phyloP scores from a whole-genome alignment of 2,329 filamentous ascomycete species.

The Exophiala oligosperma region DNA sequence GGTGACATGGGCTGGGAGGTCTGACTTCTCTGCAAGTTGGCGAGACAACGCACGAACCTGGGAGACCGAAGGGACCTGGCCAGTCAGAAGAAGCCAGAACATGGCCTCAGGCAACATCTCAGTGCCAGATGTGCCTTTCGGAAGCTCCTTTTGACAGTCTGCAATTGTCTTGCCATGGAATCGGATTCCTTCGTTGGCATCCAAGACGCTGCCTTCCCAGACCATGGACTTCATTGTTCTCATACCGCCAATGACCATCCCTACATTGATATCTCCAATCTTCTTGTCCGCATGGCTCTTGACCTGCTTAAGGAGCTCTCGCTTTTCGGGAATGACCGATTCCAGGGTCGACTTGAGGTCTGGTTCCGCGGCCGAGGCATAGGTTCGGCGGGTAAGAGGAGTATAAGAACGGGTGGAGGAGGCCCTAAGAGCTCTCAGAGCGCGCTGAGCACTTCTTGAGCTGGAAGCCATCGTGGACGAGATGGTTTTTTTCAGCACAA shows the following conservation, averaged over 20 bases:
- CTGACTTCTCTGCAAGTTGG: conserved; percentile 82
- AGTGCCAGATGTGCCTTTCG: conserved; percentile 86
- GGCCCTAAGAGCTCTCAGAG: conserved; percentile 23
- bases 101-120: conserved; percentile 99
- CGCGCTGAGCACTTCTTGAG: conserved; percentile 26
- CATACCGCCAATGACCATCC: conserved; percentile 95
- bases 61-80: conserved; percentile 77
- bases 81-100: conserved; percentile 98
- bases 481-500: neutral
- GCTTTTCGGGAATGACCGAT: conserved; percentile 83
- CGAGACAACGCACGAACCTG: conserved; percentile 82
- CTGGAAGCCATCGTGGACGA: conserved; percentile 21
- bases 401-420: conserved; percentile 19
- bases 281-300: conserved; percentile 80
- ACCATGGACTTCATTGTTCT: conserved; percentile 96
- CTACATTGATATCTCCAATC: conserved; percentile 89
- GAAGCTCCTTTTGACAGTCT: conserved; percentile 90
- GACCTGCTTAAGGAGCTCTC: conserved; percentile 90
- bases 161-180: conserved; percentile 98
- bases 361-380: conserved; percentile 75
- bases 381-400: conserved; percentile 49
- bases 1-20: conserved; percentile 78
- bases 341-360: conserved; percentile 87
- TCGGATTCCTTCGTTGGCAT: conserved; percentile 94
- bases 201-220: conserved; percentile 96